Evolutionary conservation across 768 basidiomycete species (phyloP), one percentile per base, ranked within the genome.

Genomic region (Boletus sensibilis): DNA sequence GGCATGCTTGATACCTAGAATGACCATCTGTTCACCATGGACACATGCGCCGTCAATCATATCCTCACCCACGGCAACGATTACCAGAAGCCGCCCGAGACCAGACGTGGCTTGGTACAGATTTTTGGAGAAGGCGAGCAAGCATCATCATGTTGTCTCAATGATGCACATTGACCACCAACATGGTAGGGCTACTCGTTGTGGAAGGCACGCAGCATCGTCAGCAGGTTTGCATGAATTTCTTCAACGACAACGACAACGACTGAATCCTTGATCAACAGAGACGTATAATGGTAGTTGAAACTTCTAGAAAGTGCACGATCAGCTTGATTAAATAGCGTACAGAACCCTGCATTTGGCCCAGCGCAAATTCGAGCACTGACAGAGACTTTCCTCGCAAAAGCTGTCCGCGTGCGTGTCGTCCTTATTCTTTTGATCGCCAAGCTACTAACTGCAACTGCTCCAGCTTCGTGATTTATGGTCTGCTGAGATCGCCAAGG

Each of bases 261-360:
- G 12, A 39, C 43, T 56, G 20, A 58, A 31, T 35, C 10, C 0
- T 44, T 45, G 1, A 2, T 38, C 38, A 50, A 37, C 37, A 65
- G 65, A 61, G 69, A 51, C 60, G 59, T 16, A 64, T 74, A 20
- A 70, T 76, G 73, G 73, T 72, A 52, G 3, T 38, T 18, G 14
- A 6, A 16, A 14, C 25, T 1, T 25, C 5, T 14, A n/a, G 21
- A 43, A 23, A 41, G 20, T 35, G 4, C 35, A 6, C 6, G 2
- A 27, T 23, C 14, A 25, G 13, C 11, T 39, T 53, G 39, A 53
- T n/a, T 48, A 10, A 44, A 47, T 10, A 2, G 11, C 13, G 14
- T 35, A 10, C 41, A 78, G 86, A 88, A 87, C 58, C 86, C 86
- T 13, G 85, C 85, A 0, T 89, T 89, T 60, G 84, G 86, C 1